Evolutionary conservation across 345 rosid species (phyloP).

Genomic region (Lumnitzera littorea): DNA sequence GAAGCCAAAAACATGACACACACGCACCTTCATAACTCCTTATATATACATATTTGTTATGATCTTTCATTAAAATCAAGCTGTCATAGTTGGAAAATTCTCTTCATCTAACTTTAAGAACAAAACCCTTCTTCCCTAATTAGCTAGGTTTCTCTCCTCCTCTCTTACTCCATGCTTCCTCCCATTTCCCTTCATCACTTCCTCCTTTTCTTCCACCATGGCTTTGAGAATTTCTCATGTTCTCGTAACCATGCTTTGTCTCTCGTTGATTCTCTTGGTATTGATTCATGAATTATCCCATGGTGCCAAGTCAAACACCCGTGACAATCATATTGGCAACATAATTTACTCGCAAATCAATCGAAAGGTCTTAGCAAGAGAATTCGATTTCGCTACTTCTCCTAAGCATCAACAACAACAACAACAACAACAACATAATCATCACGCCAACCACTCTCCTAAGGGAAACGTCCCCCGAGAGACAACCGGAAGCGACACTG

Average conservation of each 20-base stretch:
- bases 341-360: slow-evolving; percentile 11
- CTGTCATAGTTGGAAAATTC: too few species aligned
- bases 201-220: slow-evolving; percentile 32
- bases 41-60: background rate
- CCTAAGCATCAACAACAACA: slow-evolving; percentile 18
- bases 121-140: slow-evolving; percentile 1
- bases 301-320: slow-evolving; percentile 22
- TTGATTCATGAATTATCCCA: slow-evolving; percentile 33
- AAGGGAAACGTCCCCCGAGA: background rate
- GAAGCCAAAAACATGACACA: slow-evolving; percentile 9
- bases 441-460: background rate
- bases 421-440: background rate
- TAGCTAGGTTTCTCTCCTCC: slow-evolving; percentile 3
- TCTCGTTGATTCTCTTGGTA: slow-evolving; percentile 42
- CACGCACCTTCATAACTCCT: slow-evolving; percentile 7
- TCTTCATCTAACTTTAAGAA: background rate
- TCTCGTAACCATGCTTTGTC: slow-evolving; percentile 35
- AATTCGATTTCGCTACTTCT: slow-evolving; percentile 59
- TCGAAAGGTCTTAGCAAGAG: slow-evolving; percentile 43
- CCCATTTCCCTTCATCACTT: background rate
- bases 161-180: slow-evolving; percentile 12
- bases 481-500: slow-evolving; percentile 29
- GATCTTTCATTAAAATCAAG: background rate
- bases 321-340: slow-evolving; percentile 8
- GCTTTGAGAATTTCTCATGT: slow-evolving; percentile 37